These are phyloP conservation scores for Paxillus ammoniavirescens DNA, from an alignment of 768 basidiomycete genomes.

Conservation along the genomic window DNA sequence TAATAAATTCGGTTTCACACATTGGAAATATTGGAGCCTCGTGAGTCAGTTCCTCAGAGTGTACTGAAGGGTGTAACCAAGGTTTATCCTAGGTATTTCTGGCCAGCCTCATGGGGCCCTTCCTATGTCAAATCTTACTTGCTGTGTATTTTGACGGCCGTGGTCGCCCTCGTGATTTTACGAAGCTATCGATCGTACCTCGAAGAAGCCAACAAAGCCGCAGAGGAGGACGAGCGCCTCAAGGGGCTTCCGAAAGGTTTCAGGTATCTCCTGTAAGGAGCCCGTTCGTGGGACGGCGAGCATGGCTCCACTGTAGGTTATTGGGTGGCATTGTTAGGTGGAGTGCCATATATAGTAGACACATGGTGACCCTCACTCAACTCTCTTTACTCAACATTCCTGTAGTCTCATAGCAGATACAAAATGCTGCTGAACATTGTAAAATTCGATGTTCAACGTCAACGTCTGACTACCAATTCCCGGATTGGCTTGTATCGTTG, in stretches of 20 bases:
- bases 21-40: slow-evolving; percentile 4
- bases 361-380: too few relatives aligned
- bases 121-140: slow-evolving; percentile 66
- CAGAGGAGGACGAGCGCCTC: slow-evolving; percentile 33
- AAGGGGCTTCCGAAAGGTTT: not conserved
- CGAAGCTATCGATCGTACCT: slow-evolving; percentile 43
- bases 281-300: not conserved
- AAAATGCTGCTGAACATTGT: too few relatives aligned
- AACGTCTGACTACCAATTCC: too few relatives aligned
- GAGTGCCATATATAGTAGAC: too few relatives aligned
- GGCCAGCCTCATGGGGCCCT: slow-evolving; percentile 65
- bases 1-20: slow-evolving; percentile 3
- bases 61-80: not conserved
- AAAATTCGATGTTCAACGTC: too few relatives aligned
- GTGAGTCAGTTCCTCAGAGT: slow-evolving; percentile 5
- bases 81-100: slow-evolving; percentile 45
- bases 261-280: not conserved
- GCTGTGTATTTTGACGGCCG: slow-evolving; percentile 61
- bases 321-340: too few relatives aligned
- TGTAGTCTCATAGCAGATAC: too few relatives aligned
- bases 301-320: too few relatives aligned
- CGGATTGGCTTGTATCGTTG: too few relatives aligned
- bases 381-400: too few relatives aligned
- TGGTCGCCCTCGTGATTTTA: slow-evolving; percentile 46
- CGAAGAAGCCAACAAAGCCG: slow-evolving; percentile 34